Base-by-base conservation (phyloP, 139 green algal species). In the Diplosphaera chodatii region DNA sequence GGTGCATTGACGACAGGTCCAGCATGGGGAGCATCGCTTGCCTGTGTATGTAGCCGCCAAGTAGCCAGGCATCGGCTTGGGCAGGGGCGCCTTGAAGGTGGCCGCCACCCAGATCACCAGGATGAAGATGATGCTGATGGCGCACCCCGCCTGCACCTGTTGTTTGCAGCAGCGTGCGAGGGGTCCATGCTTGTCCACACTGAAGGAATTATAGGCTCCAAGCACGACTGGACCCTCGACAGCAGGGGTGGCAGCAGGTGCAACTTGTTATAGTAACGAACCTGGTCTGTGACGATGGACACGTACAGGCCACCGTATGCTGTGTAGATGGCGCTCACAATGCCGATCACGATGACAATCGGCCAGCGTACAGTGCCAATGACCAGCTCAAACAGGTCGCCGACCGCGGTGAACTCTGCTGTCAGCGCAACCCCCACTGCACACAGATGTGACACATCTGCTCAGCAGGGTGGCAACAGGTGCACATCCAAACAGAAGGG, bases 251-350 rank as follows among this genome's bases (percentile, higher is more conserved):
- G n/a, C n/a, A n/a, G n/a, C n/a, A n/a, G n/a, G n/a, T n/a, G n/a
- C n/a, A n/a, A n/a, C n/a, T n/a, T n/a, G n/a, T n/a, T n/a, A n/a
- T n/a, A n/a, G 16, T n/a, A 25, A 25, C 48, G 88, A 1, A 86
- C 41, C 40, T 91, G 84, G 74, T 96, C 90, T 4, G 90, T 96
- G 23, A 88, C 69, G 70, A 96, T 93, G 37, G 83, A 91, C 40
- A 96, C 82, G 37, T 83, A 81, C 29, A 91, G 74, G 37, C 87
- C 87, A 33, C 89, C 89, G 56, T 83, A 84, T 13, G 77, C 67
- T 29, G 89, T 93, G 80, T 94, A 94, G 4, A 66, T 18, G 40
- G 72, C 70, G 28, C 84, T 84, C 1, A 93, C 64, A 27, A 89
- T 37, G 40, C 84, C 88, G 5, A 93, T 79, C 0, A 86, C 56